Evolutionary conservation across 1,284 basidiomycete species (phyloP).

Genomic region (Salmacisia buchloeana): DNA sequence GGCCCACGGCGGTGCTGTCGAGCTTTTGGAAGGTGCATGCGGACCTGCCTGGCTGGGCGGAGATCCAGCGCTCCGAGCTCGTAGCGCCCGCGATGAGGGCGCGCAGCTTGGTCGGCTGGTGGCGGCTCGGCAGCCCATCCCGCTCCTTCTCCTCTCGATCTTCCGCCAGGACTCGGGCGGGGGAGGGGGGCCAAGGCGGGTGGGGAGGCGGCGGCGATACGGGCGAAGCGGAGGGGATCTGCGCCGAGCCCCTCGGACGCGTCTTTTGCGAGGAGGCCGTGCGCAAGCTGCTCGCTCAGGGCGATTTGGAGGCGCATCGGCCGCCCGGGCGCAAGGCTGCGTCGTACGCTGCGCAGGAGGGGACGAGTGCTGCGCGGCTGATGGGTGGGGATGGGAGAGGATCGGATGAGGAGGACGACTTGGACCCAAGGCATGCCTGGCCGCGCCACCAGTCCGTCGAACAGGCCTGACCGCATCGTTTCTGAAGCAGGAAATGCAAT

Average conservation of each 20-base stretch:
- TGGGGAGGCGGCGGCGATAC: constrained; percentile 26
- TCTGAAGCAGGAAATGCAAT: no score
- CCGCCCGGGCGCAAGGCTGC: no score
- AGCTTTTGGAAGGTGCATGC: constrained; percentile 34
- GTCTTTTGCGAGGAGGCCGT: constrained; percentile 36
- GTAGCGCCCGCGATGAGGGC: constrained; percentile 21
- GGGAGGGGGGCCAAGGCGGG: no score
- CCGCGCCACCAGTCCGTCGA: no score
- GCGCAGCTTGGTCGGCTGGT: constrained; percentile 33
- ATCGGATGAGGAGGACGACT: no score
- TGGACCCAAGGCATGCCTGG: no score
- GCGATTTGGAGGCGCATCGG: constrained; percentile 16
- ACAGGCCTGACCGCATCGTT: no score
- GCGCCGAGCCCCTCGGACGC: constrained; percentile 26
- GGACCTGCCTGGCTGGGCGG: constrained; percentile 30
- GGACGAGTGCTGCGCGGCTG: no score
- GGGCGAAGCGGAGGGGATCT: constrained; percentile 29
- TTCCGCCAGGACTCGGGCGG: no score
- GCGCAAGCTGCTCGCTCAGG: constrained; percentile 28
- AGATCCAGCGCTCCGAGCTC: constrained; percentile 21
- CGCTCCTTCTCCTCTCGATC: no score
- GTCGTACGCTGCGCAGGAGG: no score
- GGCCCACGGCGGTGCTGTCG: constrained; percentile 30
- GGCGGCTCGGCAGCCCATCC: constrained; percentile 26
- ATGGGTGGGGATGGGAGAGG: no score